Conservation (phyloP, 169 alveolate species). For the Plasmodium berghei region DNA sequence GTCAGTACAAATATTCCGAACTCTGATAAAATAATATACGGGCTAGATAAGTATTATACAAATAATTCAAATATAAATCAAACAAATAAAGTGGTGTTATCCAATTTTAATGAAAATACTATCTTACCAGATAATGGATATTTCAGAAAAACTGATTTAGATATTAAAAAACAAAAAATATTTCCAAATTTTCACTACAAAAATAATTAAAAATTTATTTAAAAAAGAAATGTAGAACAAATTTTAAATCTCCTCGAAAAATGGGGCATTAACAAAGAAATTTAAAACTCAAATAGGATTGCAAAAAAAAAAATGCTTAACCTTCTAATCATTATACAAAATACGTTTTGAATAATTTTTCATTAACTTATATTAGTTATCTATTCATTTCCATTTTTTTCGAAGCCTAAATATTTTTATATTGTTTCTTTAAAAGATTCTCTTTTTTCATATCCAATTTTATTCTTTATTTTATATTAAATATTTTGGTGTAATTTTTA, state of each 20-base stretch:
- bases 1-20: not conserved
- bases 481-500: no score
- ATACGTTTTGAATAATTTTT: no score
- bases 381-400: no score
- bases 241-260: not conserved
- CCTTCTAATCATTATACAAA: no score
- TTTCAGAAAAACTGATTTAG: not conserved
- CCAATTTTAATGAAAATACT: not conserved
- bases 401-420: no score
- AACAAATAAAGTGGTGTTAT: not conserved
- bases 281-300: not conserved
- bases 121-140: not conserved
- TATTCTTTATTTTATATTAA: no score
- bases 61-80: not conserved
- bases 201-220: constrained; percentile 29
- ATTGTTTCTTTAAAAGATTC: no score
- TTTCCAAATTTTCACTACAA: constrained; percentile 11
- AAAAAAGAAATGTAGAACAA: not conserved
- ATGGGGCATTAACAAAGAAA: not conserved
- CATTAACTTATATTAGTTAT: no score
- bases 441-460: no score
- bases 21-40: not conserved
- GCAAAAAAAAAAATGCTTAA: not conserved
- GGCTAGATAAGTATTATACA: not conserved
- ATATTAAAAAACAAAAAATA: not conserved